Base-by-base conservation (phyloP, 768 basidiomycete genomes). In the Boletus rex-veris region DNA sequence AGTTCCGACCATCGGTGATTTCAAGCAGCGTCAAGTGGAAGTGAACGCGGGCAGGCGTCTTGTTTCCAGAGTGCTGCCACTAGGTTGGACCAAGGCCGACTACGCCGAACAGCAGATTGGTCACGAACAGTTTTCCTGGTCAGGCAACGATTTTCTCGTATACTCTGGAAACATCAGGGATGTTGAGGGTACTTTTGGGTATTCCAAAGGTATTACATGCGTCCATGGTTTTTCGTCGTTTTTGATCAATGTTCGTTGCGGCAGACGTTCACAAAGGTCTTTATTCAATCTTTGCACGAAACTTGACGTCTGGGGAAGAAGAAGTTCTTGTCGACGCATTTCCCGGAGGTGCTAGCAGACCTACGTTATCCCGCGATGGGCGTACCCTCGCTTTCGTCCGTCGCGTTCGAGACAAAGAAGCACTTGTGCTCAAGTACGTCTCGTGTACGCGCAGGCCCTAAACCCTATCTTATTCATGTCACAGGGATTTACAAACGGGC, bases 71-170 rank as follows among this genome's bases (percentile, higher is more conserved):
- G 79, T 73, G 3, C 70, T 88, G 5, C 86, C 87, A 15, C 57
- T 63, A 2, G 86, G 85, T 2, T 88, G 86, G 86, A 73, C 74
- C 26, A 64, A 77, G 19, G 74, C 80, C 10, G 66, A 83, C 35
- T 89, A 89, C 59, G 77, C 75, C 10, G 77, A 85, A 28, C 85
- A 86, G 58, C 88, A 89, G 65, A 83, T 90, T 53, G 88, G 87
- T 1, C 82, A 84, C 1, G 87, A 89, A 57, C 88, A 88, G 60
- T 72, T 83, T 55, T 74, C 86, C 43, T 89, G 85, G 85, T 65
- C 68, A 28, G 77, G 78, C 7, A 68, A 76, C 24, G 85, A 87
- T 55, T 69, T 73, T 16, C 60, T 89, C 10, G 82, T 89, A 15
- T 89, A 79, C 63, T 74, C 86, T 6, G 84, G 83, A 71, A 89